phyloP scores from a whole-genome alignment of 2,329 filamentous ascomycete genomes.

The Penicillium sp. region DNA sequence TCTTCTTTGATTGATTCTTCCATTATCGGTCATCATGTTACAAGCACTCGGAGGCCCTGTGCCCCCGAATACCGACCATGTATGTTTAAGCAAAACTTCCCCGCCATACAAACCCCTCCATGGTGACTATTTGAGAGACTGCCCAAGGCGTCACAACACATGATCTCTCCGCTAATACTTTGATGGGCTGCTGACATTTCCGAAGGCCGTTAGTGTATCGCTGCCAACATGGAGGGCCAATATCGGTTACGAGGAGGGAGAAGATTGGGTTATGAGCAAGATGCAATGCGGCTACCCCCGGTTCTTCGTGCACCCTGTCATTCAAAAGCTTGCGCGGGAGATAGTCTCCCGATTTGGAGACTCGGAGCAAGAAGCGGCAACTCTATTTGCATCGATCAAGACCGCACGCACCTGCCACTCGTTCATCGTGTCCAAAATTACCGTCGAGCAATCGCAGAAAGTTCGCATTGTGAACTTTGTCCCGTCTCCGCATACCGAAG shows the following conservation, averaged over 20 bases:
- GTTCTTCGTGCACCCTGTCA: constrained; percentile 88
- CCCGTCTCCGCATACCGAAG: constrained; percentile 64
- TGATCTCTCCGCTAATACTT: not conserved
- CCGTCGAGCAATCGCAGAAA: constrained; percentile 43
- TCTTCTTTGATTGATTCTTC: constrained; percentile 5
- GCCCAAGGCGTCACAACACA: not conserved
- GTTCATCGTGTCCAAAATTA: constrained; percentile 60
- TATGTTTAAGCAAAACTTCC: constrained; percentile 46
- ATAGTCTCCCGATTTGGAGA: constrained; percentile 60
- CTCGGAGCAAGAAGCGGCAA: constrained; percentile 61
- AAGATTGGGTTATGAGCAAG: constrained; percentile 77
- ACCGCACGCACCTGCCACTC: constrained; percentile 70
- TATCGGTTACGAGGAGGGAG: constrained; percentile 89
- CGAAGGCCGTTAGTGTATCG: constrained; percentile 92
- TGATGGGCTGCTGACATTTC: constrained; percentile 6
- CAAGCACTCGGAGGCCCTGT: constrained; percentile 65
- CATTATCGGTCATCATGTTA: constrained; percentile 29
- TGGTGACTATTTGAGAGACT: constrained; percentile 6
- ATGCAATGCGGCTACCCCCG: constrained; percentile 92
- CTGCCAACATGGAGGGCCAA: constrained; percentile 90
- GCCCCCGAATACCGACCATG: constrained; percentile 74
- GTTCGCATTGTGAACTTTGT: constrained; percentile 53
- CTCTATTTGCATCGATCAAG: constrained; percentile 74
- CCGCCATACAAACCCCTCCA: constrained; percentile 24
- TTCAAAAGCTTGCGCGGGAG: constrained; percentile 68